Evolutionary conservation across 2,329 filamentous ascomycete species (phyloP), one percentile per base, ranked within the genome.

Genomic region (Penicillium hordei): DNA sequence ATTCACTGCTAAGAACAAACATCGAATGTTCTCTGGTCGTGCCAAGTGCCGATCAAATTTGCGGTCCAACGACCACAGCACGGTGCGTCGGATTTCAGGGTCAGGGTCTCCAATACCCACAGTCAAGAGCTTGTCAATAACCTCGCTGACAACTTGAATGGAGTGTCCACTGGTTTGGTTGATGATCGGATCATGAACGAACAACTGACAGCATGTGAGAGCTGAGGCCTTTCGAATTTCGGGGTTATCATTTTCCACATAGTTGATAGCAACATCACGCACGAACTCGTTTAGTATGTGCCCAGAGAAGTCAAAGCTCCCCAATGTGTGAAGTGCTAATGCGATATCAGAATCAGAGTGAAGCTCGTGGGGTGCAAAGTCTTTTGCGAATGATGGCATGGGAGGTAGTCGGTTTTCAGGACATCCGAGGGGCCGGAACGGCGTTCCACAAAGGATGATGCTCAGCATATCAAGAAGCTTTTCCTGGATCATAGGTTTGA

Each of bases 271-370:
- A 49, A 99, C 94, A 71, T 99, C 94, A 25, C 94, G 90, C 29
- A 99, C 94, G 66, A 99, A 99, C 72, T 99, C 95, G 68, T 99
- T 99, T 17, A 99, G 79, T 17, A 97, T 89, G 69, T 97, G 92
- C 2, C 84, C 87, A 34, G 81, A 88, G 70, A 99, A 99, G 73
- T 99, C 94, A 69, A 99, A 99, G 71, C 92, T 97, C n/a, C 94
- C 95, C 0, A 99, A 81, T 0, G 95, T 99, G 68, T 96, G 93
- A 17, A 99, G 82, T 4, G 94, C 94, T 52, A 99, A 81, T 63
- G 95, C 95, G 61, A 99, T 90, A 72, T 99, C 93, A 9, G 87
- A 82, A 72, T 95, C 93, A 59, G 83, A 86, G 65, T 95, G 91
- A 61, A 91, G 88, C n/a, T 89, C 88, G 46, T 89, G 83, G 0